Conservation (phyloP, 371 early-diverging fungal species). For the Syncephalastrum contaminatum region DNA sequence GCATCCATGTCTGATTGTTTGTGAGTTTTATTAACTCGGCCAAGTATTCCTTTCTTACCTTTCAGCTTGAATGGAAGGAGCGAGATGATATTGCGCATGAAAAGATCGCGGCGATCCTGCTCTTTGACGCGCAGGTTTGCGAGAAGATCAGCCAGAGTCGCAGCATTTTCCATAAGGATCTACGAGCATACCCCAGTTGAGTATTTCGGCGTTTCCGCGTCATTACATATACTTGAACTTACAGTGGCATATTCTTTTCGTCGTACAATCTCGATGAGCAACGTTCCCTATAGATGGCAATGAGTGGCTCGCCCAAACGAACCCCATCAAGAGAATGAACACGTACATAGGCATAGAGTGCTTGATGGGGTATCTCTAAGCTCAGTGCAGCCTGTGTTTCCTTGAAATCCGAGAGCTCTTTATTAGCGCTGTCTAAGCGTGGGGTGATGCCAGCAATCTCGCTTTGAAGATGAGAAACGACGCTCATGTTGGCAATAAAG, state of each 20-base stretch:
- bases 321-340: too few species aligned
- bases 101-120: conserved; percentile 61
- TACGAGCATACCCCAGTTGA: conserved; percentile 13
- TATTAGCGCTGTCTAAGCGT: conserved; percentile 23
- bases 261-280: conserved; percentile 72
- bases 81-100: conserved; percentile 53
- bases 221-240: conserved; percentile 8
- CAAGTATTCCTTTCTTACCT: conserved; percentile 22
- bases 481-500: conserved; percentile 34
- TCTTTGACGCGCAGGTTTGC: conserved; percentile 58
- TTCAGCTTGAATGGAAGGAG: conserved; percentile 61
- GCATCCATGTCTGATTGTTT: conserved; percentile 38
- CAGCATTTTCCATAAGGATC: conserved; percentile 56
- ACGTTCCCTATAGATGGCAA: conserved; percentile 41
- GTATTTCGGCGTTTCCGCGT: neutral
- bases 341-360: conserved; percentile 43
- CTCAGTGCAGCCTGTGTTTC: conserved; percentile 14
- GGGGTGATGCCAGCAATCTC: conserved; percentile 42
- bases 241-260: conserved; percentile 65
- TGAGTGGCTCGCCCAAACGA: too few species aligned
- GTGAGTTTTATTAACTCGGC: neutral
- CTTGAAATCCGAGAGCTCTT: conserved; percentile 27
- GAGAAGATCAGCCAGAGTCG: conserved; percentile 64
- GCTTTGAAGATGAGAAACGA: conserved; percentile 51
- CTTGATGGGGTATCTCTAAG: conserved; percentile 24